Evolutionary conservation across 305 asterid species (phyloP).

Genomic region (Rubia tinctorum): DNA sequence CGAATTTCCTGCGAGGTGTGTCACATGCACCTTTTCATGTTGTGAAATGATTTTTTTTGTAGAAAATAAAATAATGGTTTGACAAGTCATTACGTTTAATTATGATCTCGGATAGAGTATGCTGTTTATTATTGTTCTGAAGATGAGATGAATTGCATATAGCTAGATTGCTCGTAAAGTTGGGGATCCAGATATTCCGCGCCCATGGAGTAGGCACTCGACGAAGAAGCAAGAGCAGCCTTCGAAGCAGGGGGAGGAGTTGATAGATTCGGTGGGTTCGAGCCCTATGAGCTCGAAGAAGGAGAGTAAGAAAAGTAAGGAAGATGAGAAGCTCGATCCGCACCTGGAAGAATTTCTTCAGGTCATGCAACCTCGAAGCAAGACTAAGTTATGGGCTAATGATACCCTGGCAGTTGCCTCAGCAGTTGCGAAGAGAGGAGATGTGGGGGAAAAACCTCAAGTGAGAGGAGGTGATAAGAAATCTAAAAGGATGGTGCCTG

Average conservation of each 20-base stretch:
- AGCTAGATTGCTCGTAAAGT: constrained; percentile 83
- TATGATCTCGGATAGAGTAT: not conserved
- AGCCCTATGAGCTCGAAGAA: constrained; percentile 29
- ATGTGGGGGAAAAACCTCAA: constrained; percentile 26
- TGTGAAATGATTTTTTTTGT: not conserved
- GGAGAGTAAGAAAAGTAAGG: constrained; percentile 44
- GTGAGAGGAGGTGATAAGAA: constrained; percentile 25
- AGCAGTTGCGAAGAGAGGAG: constrained; percentile 31
- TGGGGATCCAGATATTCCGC: constrained; percentile 86
- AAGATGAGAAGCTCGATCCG: constrained; percentile 55
- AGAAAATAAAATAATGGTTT: too few relatives aligned
- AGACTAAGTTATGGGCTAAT: constrained; percentile 90
- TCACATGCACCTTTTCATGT: not conserved
- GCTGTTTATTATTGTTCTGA: not conserved
- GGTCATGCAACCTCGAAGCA: constrained; percentile 77
- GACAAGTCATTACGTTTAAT: too few relatives aligned
- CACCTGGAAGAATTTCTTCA: constrained; percentile 79
- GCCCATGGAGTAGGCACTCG: constrained; percentile 91
- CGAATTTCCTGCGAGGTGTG: constrained; percentile 84
- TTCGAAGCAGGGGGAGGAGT: constrained; percentile 37
- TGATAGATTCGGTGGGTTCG: constrained; percentile 27
- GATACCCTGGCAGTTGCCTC: constrained; percentile 59
- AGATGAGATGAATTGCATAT: constrained; percentile 25
- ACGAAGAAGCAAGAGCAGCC: constrained; percentile 43
- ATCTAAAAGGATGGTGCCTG: constrained; percentile 23